These are phyloP conservation scores for Salix exigua DNA, from an alignment of 345 rosid species.

Conservation along the genomic window DNA sequence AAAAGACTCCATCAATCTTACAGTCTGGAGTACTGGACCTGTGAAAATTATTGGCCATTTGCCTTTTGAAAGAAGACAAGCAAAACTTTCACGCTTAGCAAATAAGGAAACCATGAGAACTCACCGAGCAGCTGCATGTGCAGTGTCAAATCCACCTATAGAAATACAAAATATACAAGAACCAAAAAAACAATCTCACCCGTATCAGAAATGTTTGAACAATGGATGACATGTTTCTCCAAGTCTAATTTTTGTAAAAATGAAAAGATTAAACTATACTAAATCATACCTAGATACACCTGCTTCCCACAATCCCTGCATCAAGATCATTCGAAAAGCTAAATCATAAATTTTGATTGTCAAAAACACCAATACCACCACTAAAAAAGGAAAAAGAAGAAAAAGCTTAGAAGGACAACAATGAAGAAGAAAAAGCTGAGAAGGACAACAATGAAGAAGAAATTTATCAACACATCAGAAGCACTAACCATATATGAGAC, in stretches of 20 bases:
- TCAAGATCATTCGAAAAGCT: slow-evolving; percentile 9
- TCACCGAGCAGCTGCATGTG: slow-evolving; percentile 99
- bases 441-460: background rate
- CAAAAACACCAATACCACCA: background rate
- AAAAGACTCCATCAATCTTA: background rate
- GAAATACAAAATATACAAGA: slow-evolving; percentile 1
- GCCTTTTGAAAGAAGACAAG: background rate
- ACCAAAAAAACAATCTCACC: slow-evolving; percentile 12
- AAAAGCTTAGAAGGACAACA: background rate
- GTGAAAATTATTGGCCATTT: background rate
- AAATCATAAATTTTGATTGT: background rate
- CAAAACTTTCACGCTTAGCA: background rate
- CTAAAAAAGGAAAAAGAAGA: background rate
- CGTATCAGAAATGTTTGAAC: slow-evolving; percentile 18
- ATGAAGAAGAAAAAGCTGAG: background rate
- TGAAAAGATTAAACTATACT: background rate
- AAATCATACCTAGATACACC: slow-evolving; percentile 79
- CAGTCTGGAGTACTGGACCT: background rate
- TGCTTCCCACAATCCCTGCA: slow-evolving; percentile 99
- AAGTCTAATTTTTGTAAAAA: background rate
- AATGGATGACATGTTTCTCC: slow-evolving; percentile 6
- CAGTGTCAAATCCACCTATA: slow-evolving; percentile 98
- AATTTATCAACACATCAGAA: background rate
- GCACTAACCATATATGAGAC: slow-evolving; percentile 85
- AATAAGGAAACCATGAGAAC: slow-evolving; percentile 8